phyloP scores from a whole-genome alignment of 805 yeast species.

The Pichia eremophila region DNA sequence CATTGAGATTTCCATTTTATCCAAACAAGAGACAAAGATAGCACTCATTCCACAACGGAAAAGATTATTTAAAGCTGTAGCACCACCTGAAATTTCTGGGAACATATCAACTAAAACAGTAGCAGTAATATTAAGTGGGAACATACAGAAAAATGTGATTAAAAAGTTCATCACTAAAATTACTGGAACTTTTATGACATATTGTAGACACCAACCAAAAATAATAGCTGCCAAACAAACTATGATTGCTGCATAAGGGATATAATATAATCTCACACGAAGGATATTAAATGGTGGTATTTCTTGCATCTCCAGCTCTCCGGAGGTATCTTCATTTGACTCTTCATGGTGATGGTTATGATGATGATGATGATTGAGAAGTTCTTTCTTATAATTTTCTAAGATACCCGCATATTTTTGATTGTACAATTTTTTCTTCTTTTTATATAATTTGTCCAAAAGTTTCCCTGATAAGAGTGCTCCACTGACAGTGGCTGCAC shows the following conservation, averaged over 20 bases:
- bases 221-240: constrained; percentile 32
- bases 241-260: constrained; percentile 32
- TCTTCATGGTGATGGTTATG: too few relatives aligned
- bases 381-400: background rate
- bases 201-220: constrained; percentile 68
- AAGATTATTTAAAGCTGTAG: constrained; percentile 64
- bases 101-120: constrained; percentile 70
- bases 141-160: constrained; percentile 49
- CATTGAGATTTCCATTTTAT: constrained; percentile 48
- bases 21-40: constrained; percentile 55
- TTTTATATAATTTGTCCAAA: constrained; percentile 42
- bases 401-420: constrained; percentile 9
- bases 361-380: too few relatives aligned
- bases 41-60: constrained; percentile 70
- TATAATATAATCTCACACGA: constrained; percentile 42
- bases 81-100: constrained; percentile 63
- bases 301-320: background rate
- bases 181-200: constrained; percentile 38
- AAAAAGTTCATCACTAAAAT: constrained; percentile 51
- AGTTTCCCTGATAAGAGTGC: constrained; percentile 49
- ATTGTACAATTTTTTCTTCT: constrained; percentile 24
- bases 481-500: constrained; percentile 55
- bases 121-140: constrained; percentile 46
- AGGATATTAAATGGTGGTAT: constrained; percentile 43
- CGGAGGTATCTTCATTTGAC: background rate